Evolutionary conservation across 2,329 filamentous ascomycete species (phyloP), one percentile per base, ranked within the genome.

Genomic region (Akanthomyces muscarius): DNA sequence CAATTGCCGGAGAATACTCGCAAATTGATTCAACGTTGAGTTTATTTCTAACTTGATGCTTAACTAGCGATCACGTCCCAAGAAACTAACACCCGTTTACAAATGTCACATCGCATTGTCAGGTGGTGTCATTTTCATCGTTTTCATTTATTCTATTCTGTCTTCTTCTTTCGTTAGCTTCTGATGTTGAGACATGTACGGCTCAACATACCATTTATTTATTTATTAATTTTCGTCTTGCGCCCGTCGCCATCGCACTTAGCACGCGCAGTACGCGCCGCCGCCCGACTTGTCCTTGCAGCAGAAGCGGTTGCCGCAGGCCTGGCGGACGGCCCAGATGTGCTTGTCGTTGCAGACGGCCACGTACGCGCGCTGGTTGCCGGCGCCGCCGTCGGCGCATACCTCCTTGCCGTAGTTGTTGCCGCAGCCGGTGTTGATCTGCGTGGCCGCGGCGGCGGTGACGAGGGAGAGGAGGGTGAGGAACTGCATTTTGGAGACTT

Each of bases 331-430:
- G 25, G 59, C 59, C 59, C 59, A 61, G 42, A 42, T 30, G 50
- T 61, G 59, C 50, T 48, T 11, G 51, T 61, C 59, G 59, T 61
- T 61, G 42, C 59, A 61, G 59, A 61, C 59, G 50, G 41, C 59
- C 8, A 61, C 59, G 30, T 25, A 52, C 1, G 42, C 50, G 41
- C 30, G 13, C 51, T 61, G 59, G 42, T 61, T 30, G 41, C 59
- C n/a, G 14, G 59, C 59, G 33, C 59, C 59, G 18, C 47, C 48
- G 50, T 61, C 59, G 30, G 36, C 50, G 42, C 59, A 61, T 4
- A 55, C 1, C 18, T 61, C 59, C 42, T 61, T 50, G 21, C 59
- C 59, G 59, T 61, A 61, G 51, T 61, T 48, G 51, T 61, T 61
- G 51, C 59, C 59, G 50, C 59, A 61, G n/a, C 2, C 1, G 1